A percentile compares a stretch with the other conserved stretches of the same genome.
phyloP scores from a whole-genome alignment of 371 early-diverging fungal species.

The Actinomortierella ambigua region DNA sequence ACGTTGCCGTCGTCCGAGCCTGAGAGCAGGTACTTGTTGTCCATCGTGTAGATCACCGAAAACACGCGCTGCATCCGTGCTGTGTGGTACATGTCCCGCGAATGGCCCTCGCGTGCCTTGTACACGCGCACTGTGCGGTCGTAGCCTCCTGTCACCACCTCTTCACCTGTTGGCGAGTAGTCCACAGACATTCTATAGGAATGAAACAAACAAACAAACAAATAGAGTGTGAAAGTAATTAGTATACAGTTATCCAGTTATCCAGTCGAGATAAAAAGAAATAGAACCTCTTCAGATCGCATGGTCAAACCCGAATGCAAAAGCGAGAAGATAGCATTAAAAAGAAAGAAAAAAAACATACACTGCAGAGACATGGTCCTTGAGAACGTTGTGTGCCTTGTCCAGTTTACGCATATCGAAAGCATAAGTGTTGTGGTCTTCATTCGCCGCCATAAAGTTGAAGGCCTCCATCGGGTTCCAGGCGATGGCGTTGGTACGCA shows the following conservation, averaged over 20 bases:
- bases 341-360: conserved; percentile 47
- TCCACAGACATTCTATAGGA: conserved; percentile 85
- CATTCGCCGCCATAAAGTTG: conserved; percentile 92
- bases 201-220: not conserved
- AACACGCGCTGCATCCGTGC: conserved; percentile 98
- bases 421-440: conserved; percentile 95
- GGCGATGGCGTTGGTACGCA: conserved; percentile 91
- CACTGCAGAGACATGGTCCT: conserved; percentile 98
- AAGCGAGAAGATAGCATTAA: conserved; percentile 5
- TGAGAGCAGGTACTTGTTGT: conserved; percentile 94
- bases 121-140: conserved; percentile 97
- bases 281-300: too few relatives aligned
- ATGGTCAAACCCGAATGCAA: not conserved
- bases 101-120: conserved; percentile 79
- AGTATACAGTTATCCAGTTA: not conserved
- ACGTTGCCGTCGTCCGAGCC: conserved; percentile 99
- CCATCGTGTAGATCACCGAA: conserved; percentile 93
- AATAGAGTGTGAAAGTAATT: not conserved
- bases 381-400: conserved; percentile 81
- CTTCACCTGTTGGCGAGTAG: conserved; percentile 97
- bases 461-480: conserved; percentile 99
- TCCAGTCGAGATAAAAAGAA: too few relatives aligned
- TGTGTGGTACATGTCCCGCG: conserved; percentile 97
- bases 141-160: conserved; percentile 95
- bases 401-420: conserved; percentile 97